phyloP scores from a whole-genome alignment of 495 filamentous ascomycete genomes.

The Xylaria sp. region DNA sequence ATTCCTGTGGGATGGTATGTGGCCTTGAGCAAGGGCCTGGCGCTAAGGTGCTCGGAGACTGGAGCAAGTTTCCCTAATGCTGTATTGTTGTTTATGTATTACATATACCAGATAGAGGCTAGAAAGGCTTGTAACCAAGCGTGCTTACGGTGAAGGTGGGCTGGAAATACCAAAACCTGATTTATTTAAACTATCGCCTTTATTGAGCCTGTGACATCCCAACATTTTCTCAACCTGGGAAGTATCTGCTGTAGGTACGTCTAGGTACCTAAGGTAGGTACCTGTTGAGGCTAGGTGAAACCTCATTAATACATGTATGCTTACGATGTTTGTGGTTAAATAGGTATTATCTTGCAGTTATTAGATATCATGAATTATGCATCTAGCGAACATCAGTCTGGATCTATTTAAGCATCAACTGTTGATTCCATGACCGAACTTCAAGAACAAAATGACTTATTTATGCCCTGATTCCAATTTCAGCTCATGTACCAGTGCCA shows the following conservation, averaged over 20 bases:
- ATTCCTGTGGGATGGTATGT: conserved; percentile 56
- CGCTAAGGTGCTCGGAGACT: not conserved
- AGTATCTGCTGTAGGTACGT: too few species aligned
- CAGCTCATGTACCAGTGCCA: too few species aligned
- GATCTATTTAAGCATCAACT: not conserved
- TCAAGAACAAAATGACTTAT: not conserved
- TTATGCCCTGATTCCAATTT: not conserved
- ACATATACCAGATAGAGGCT: conserved; percentile 18
- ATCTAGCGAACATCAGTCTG: not conserved
- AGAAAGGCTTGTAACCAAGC: not conserved
- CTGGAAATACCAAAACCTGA: not conserved
- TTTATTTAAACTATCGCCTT: not conserved
- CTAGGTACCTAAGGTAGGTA: too few species aligned
- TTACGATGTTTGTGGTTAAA: too few species aligned
- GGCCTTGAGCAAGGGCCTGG: conserved; percentile 42
- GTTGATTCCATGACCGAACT: too few species aligned
- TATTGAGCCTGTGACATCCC: not conserved
- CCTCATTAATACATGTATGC: too few species aligned
- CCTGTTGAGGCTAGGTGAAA: too few species aligned
- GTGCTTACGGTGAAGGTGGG: not conserved
- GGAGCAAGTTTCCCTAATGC: not conserved
- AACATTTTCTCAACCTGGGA: not conserved
- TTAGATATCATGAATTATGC: conserved; percentile 1
- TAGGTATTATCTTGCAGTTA: not conserved
- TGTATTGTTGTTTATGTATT: conserved; percentile 11